Percentiles rank a stretch among this genome's conserved stretches.
These are phyloP conservation scores for Sporothrix globosa DNA, from an alignment of 2,329 filamentous ascomycete species.

Conservation along the genomic window DNA sequence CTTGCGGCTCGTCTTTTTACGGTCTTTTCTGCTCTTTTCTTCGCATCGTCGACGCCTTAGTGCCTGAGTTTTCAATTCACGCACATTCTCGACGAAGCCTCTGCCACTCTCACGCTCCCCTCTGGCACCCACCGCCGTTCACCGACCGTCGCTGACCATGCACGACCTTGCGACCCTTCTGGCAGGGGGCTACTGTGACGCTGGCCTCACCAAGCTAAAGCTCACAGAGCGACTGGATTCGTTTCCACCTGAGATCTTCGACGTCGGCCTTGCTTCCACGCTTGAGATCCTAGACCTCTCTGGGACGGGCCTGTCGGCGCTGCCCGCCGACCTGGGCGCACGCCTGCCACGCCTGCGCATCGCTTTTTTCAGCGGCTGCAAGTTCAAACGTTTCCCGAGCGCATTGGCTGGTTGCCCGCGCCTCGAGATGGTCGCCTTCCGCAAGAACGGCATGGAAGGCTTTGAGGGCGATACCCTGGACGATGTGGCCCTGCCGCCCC, in stretches of 20 bases:
- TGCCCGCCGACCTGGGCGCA: conserved; percentile 47
- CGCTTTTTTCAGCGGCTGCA: conserved; percentile 53
- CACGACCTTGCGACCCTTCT: conserved; percentile 43
- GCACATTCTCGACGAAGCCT: neutral
- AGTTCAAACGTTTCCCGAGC: conserved; percentile 49
- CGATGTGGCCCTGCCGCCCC: conserved; percentile 47
- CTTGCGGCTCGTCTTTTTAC: neutral
- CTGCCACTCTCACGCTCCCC: neutral
- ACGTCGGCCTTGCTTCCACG: conserved; percentile 44
- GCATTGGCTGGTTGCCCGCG: conserved; percentile 48
- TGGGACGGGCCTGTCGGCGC: conserved; percentile 47
- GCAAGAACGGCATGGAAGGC: conserved; percentile 50
- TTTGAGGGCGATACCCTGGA: conserved; percentile 44
- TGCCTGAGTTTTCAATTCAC: neutral
- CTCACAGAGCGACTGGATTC: conserved; percentile 42
- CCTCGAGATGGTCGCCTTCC: conserved; percentile 56
- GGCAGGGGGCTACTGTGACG: conserved; percentile 42
- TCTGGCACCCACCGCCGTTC: neutral
- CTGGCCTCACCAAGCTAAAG: conserved; percentile 44
- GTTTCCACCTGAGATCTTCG: conserved; percentile 49
- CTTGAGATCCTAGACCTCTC: conserved; percentile 56
- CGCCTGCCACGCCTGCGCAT: conserved; percentile 51
- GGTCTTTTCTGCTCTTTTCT: neutral
- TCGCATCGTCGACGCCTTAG: neutral
- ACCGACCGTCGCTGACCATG: conserved; percentile 36